Conservation (phyloP, 2,329 filamentous ascomycete genomes). For the Microsporum canis region DNA sequence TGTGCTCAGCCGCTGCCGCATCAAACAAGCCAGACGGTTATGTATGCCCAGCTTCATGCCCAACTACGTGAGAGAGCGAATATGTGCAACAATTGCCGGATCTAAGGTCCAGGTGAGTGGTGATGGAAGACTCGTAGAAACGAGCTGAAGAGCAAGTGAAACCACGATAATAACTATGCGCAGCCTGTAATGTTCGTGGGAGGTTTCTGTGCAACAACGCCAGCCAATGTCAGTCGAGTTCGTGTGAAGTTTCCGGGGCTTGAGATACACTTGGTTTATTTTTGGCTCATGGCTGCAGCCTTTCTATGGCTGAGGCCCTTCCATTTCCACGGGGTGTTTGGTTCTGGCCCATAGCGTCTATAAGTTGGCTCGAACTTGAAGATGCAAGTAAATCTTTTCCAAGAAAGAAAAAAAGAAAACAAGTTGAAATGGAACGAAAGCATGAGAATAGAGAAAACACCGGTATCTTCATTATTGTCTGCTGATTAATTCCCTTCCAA, state of each 20-base stretch:
- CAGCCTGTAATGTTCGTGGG: not conserved
- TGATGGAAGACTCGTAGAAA: slow-evolving; percentile 1
- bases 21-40: not conserved
- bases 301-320: not conserved
- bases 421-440: not conserved
- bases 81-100: not conserved
- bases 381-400: not conserved
- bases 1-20: not conserved
- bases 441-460: not conserved
- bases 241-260: not conserved
- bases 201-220: not conserved
- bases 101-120: not conserved
- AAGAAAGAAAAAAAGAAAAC: not conserved
- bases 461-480: slow-evolving; percentile 1
- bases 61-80: not conserved
- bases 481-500: not conserved
- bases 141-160: slow-evolving; percentile 1
- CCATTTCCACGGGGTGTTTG: not conserved
- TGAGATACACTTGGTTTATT: not conserved
- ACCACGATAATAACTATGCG: not conserved
- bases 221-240: not conserved
- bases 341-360: not conserved
- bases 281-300: not conserved
- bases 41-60: not conserved
- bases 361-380: not conserved